Base-by-base conservation (phyloP, 345 rosid genomes). In the Citrus glauca region DNA sequence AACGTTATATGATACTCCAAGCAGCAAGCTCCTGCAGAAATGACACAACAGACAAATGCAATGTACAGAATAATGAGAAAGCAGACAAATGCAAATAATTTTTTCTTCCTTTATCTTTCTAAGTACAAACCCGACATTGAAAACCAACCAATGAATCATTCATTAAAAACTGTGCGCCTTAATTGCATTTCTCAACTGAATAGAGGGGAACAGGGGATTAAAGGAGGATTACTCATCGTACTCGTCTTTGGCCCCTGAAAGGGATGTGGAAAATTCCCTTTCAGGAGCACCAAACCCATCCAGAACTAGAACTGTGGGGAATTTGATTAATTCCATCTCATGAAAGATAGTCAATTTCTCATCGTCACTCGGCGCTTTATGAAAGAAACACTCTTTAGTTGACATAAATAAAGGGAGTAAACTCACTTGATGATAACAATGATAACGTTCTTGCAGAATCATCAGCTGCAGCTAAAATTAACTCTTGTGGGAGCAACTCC, bases 371-470 rank as follows among this genome's bases (percentile, higher is more conserved):
- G 37, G 17, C 6, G 30, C 71, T 64, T 67, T 45, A 67, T 24
- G 35, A 78, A 13, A 64, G 10, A 19, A 28, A 30, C 20, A 53
- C 4, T 32, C 7, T 55, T 66, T 7, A 66, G 38, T 72, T 35
- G 20, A 83, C 42, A 78, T 76, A 56, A 76, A 73, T 55, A 8
- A 62, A 37, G 69, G 40, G 6, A 55, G 69, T 20, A 72, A 45
- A 85, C 90, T 88, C 82, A 93, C 99, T 59, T 77, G 91, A 85
- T 71, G 87, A 77, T 68, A 94, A 69, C 77, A 92, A 81, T 22
- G 83, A 76, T 30, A 79, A 81, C 35, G 66, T 48, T 81, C 86
- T 84, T 10, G 22, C 81, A 71, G 84, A 81, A 83, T 96, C 97
- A 48, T 84, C 65, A 60, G 90, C 84, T 37, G 82, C 87, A 63